Percentiles rank a stretch among this genome's conserved stretches.
These are phyloP conservation scores for Tylopilus felleus DNA, from an alignment of 768 basidiomycete species.

Conservation along the genomic window DNA sequence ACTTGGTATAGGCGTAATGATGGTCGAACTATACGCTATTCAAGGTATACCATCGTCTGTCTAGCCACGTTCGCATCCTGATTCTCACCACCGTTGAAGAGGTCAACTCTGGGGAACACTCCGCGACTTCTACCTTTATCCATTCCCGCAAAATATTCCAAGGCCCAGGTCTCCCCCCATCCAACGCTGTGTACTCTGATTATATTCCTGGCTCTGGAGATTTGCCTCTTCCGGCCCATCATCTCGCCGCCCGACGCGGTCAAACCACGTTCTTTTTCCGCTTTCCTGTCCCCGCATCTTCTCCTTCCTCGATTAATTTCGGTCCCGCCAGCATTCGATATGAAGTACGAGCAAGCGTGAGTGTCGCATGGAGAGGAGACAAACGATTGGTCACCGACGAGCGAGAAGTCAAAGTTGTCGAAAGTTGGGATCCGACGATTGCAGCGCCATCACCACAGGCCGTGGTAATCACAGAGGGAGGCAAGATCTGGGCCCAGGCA, in stretches of 20 bases:
- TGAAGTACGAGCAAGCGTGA: constrained; percentile 68
- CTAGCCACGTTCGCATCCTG: not conserved
- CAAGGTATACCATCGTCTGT: constrained; percentile 46
- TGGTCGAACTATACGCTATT: constrained; percentile 72
- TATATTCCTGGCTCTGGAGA: constrained; percentile 47
- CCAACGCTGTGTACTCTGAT: constrained; percentile 74
- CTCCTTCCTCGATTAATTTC: constrained; percentile 70
- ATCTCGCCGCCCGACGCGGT: constrained; percentile 73
- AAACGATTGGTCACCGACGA: constrained; percentile 62
- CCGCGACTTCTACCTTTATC: constrained; percentile 75
- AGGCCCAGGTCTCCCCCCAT: constrained; percentile 77
- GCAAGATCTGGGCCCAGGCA: constrained; percentile 76
- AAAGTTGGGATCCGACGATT: constrained; percentile 40
- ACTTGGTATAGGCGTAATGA: constrained; percentile 70
- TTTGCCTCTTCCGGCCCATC: constrained; percentile 57
- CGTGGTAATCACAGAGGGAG: constrained; percentile 69
- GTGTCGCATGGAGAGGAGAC: constrained; percentile 74
- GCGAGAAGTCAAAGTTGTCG: constrained; percentile 62
- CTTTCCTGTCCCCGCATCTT: constrained; percentile 64
- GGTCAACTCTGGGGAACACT: constrained; percentile 72
- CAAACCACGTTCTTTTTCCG: constrained; percentile 76
- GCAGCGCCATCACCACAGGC: constrained; percentile 46
- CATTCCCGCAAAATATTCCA: constrained; percentile 72
- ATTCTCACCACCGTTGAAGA: constrained; percentile 41
- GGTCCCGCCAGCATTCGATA: constrained; percentile 68